Percentiles rank a stretch among this genome's conserved stretches.
phyloP scores from a whole-genome alignment of 1,139 yeast genomes.

The Geotrichum siamense region DNA sequence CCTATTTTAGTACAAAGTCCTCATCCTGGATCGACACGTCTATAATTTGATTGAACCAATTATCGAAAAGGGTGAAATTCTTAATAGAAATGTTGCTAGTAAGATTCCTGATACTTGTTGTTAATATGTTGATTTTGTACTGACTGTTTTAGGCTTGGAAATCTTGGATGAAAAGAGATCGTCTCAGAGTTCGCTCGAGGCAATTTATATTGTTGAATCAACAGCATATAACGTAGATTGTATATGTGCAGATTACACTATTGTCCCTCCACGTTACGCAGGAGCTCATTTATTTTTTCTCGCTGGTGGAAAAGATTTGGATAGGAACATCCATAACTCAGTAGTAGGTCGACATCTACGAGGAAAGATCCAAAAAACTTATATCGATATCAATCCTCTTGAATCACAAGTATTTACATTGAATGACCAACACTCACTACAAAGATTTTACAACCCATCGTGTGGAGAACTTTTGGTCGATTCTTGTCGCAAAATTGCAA shows the following conservation, averaged over 20 bases:
- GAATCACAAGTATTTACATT: conserved; percentile 45
- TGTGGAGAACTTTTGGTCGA: conserved; percentile 56
- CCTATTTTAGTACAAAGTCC: conserved; percentile 34
- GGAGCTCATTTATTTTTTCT: conserved; percentile 52
- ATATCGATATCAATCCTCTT: conserved; percentile 42
- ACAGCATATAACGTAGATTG: conserved; percentile 49
- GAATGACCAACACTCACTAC: conserved; percentile 48
- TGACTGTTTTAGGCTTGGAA: conserved; percentile 40
- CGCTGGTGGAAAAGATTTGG: conserved; percentile 38
- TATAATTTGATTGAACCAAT: conserved; percentile 34
- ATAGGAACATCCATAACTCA: conserved; percentile 26
- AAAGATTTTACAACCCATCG: conserved; percentile 61
- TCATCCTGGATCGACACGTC: conserved; percentile 38
- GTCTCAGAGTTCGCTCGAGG: conserved; percentile 48
- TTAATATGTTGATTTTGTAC: background rate
- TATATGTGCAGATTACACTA: conserved; percentile 50
- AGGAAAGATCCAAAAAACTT: conserved; percentile 25
- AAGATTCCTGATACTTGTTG: conserved; percentile 5
- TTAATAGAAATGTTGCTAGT: conserved; percentile 37
- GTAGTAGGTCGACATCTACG: conserved; percentile 24
- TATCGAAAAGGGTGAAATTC: conserved; percentile 35
- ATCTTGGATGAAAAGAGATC: conserved; percentile 46
- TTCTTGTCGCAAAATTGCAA: conserved; percentile 54
- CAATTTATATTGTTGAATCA: conserved; percentile 54
- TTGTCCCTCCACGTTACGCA: conserved; percentile 48